phyloP scores from a whole-genome alignment of 2,329 filamentous ascomycete genomes.

The Fusarium heterosporum region DNA sequence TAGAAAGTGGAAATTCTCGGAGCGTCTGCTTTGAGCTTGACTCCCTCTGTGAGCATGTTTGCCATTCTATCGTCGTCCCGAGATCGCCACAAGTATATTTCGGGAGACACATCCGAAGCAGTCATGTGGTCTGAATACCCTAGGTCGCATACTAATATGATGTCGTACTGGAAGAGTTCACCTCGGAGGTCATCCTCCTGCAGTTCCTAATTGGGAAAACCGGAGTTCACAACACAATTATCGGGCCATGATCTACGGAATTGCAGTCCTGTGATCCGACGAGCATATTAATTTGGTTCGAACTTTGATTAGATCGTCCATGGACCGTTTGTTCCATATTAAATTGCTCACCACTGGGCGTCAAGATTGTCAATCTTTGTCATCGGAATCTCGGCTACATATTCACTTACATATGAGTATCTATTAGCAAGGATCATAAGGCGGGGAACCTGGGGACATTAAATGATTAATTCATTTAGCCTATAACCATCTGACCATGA shows the following conservation, averaged over 20 bases:
- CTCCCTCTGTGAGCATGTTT: background rate
- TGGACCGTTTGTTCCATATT: background rate
- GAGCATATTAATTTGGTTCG: background rate
- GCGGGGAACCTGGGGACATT: background rate
- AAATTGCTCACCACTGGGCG: background rate
- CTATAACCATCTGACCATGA: background rate
- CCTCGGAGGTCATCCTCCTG: conserved; percentile 36
- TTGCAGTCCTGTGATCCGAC: conserved; percentile 16
- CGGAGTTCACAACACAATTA: conserved; percentile 12
- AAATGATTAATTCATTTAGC: background rate
- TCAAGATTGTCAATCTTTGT: no score
- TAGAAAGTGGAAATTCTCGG: conserved; percentile 17
- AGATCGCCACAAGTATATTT: background rate
- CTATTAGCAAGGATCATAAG: background rate
- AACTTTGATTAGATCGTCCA: background rate
- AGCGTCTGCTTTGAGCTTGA: conserved; percentile 14
- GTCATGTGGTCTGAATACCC: conserved; percentile 1
- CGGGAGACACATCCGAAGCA: conserved; percentile 11
- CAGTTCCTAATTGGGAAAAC: conserved; percentile 24
- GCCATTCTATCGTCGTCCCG: background rate
- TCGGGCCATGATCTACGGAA: conserved; percentile 21
- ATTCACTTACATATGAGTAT: background rate
- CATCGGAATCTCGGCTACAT: background rate
- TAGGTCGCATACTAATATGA: background rate
- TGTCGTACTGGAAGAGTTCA: conserved; percentile 26